Percentiles rank a stretch among this genome's conserved stretches.
Conservation (phyloP, 345 rosid species). For the Moricandia moricandioides region DNA sequence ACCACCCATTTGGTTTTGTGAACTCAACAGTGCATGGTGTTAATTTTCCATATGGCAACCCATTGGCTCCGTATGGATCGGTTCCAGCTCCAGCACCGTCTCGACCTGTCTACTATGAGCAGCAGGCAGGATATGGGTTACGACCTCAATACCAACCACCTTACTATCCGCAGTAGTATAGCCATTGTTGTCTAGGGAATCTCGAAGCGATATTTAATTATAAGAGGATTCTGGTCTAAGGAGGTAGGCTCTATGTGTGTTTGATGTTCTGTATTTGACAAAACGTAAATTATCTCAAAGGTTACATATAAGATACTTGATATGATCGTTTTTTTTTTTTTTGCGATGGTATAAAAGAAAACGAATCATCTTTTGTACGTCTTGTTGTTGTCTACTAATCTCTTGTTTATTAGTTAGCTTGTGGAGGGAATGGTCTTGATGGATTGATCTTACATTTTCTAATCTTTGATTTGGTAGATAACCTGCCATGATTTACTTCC, state of each 20-base stretch:
- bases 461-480: conserved; percentile 15
- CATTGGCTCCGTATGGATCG: conserved; percentile 37
- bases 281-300: background rate
- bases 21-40: conserved; percentile 27
- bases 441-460: background rate
- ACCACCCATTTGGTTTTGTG: conserved; percentile 39
- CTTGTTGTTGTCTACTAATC: background rate
- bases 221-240: background rate
- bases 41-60: conserved; percentile 40
- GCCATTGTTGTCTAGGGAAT: background rate
- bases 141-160: conserved; percentile 41
- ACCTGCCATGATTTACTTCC: background rate
- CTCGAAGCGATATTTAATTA: background rate
- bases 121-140: conserved; percentile 39
- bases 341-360: background rate
- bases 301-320: background rate
- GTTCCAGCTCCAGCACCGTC: conserved; percentile 31
- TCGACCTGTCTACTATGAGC: conserved; percentile 41
- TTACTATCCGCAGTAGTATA: conserved; percentile 49
- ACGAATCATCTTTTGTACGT: background rate
- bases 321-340: background rate
- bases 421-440: background rate
- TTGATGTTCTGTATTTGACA: background rate
- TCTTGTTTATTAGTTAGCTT: background rate
- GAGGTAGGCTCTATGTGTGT: background rate